phyloP scores from a whole-genome alignment of 2,329 filamentous ascomycete species.

The Chaetomiaceae sp. region DNA sequence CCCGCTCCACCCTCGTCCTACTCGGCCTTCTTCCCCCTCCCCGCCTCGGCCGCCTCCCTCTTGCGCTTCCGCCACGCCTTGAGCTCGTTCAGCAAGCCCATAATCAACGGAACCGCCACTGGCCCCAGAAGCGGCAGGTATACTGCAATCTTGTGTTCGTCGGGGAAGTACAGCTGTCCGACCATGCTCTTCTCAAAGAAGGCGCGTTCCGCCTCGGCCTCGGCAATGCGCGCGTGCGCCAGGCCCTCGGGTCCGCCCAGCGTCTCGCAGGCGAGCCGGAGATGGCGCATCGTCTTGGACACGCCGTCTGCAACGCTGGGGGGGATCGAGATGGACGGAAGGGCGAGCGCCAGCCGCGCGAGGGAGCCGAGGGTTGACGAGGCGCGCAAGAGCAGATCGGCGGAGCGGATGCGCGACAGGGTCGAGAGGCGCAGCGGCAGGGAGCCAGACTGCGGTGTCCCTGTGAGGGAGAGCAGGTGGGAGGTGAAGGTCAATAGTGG shows the following conservation, averaged over 20 bases:
- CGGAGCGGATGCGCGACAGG: constrained; percentile 77
- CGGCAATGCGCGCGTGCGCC: constrained; percentile 76
- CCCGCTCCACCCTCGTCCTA: no score
- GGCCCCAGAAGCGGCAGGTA: constrained; percentile 90
- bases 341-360: constrained; percentile 74
- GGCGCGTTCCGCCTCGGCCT: constrained; percentile 82
- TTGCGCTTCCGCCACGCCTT: constrained; percentile 55
- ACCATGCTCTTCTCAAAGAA: constrained; percentile 99
- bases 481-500: constrained; percentile 87
- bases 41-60: constrained; percentile 39
- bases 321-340: constrained; percentile 89
- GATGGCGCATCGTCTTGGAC: constrained; percentile 69
- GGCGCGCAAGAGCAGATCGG: constrained; percentile 79
- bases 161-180: constrained; percentile 95
- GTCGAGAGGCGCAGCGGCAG: constrained; percentile 81
- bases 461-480: constrained; percentile 82
- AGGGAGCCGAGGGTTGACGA: constrained; percentile 93
- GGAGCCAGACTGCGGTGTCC: constrained; percentile 77
- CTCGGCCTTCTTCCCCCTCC: constrained; percentile 32
- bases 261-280: constrained; percentile 70
- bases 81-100: constrained; percentile 78
- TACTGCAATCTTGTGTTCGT: constrained; percentile 96
- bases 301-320: constrained; percentile 82
- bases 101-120: constrained; percentile 80
- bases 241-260: constrained; percentile 65